Evolutionary conservation across 495 filamentous ascomycete genomes (phyloP).

Genomic region (Neurospora pannonica): DNA sequence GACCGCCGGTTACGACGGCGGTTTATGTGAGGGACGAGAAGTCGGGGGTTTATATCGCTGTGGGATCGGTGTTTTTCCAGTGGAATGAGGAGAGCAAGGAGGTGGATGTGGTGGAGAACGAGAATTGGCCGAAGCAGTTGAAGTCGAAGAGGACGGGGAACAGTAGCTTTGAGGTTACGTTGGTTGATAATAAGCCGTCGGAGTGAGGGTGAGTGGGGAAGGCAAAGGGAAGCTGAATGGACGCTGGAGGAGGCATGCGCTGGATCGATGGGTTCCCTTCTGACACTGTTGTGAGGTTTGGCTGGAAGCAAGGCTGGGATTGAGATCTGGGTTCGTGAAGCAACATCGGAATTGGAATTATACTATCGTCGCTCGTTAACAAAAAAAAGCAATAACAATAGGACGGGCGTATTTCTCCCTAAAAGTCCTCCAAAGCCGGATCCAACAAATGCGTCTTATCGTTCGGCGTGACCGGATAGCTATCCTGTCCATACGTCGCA

Average conservation of each 20-base stretch:
- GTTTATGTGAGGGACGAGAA: slow-evolving; percentile 1
- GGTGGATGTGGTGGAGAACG: slow-evolving; percentile 4
- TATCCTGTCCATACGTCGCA: slow-evolving; percentile 54
- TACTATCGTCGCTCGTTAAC: background rate
- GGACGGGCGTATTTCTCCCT: background rate
- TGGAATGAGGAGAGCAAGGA: background rate
- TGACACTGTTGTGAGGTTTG: background rate
- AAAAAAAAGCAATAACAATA: background rate
- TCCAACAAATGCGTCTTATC: slow-evolving; percentile 17
- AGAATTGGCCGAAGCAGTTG: slow-evolving; percentile 4
- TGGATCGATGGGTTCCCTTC: too few species aligned
- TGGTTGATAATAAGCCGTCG: slow-evolving; percentile 5
- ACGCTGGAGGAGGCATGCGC: background rate
- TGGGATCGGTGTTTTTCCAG: slow-evolving; percentile 2
- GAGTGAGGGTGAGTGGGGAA: background rate
- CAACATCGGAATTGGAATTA: background rate
- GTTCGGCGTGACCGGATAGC: slow-evolving; percentile 38
- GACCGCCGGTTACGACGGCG: slow-evolving; percentile 3
- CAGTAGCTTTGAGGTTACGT: slow-evolving; percentile 1
- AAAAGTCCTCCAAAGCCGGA: background rate
- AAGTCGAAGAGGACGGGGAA: background rate
- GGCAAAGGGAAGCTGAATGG: background rate
- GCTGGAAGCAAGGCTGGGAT: background rate
- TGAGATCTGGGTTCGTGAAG: background rate
- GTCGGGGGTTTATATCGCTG: background rate